Evolutionary conservation across 371 early-diverging fungal species (phyloP), one percentile per base, ranked within the genome.

Genomic region (Syncephalastrum contaminatum): DNA sequence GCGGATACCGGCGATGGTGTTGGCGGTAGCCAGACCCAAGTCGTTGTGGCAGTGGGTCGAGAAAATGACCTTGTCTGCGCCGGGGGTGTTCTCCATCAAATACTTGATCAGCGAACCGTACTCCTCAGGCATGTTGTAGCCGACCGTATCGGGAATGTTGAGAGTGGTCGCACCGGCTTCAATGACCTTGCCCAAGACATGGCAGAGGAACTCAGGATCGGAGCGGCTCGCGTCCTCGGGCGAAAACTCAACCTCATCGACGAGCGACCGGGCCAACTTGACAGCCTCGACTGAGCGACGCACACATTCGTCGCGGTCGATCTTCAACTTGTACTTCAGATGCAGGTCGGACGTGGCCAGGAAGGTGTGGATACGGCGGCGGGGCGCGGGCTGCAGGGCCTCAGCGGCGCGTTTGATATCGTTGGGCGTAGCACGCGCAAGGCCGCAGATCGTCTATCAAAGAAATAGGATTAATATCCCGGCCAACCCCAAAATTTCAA

Each of bases 31-130:
- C 36, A 97, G 82, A 42, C 98, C 98, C 42, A 97, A 85, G 66
- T 97, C 98, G 65, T 97, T 90, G 78, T 97, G 98, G 71, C 98
- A 97, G 63, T 97, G 98, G 6, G 93, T 92, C 15, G 95, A 95
- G 87, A 91, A 96, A 39, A 83, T 76, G 4, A 85, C 86, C 52
- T 77, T 85, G 49, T 90, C 85, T 4, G 84, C 77, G 36, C 93
- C 93, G 40, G 69, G 72, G 12, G 93, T 92, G 67, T 95, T 81
- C 44, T 77, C 71, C 6, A 88, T 79, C 60, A 96, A 71, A 69
- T 94, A 85, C 59, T 82, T 80, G 64, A 97, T 92, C 66, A 93
- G 75, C 6, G 69, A 72, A 10, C 95, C 96, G 61, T 92, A 96
- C 69, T 95, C 92, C 50, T 88, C 85, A 6, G 98, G 98, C 39